These are phyloP conservation scores for Triglochin maritima DNA, from an alignment of 106 monocot genomes.

Conservation along the genomic window DNA sequence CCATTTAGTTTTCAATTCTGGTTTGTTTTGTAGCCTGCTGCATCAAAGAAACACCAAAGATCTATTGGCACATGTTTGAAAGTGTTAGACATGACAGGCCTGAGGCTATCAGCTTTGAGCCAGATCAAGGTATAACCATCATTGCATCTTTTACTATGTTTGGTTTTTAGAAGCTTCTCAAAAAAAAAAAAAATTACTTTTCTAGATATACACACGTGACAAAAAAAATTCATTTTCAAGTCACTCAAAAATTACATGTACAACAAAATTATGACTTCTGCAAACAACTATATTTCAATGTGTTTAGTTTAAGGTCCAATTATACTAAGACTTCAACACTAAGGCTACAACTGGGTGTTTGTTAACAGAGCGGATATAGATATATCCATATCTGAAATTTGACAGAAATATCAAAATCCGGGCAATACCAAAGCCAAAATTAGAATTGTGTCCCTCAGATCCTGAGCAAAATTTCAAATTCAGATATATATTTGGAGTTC, in stretches of 20 bases:
- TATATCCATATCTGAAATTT: too few species aligned
- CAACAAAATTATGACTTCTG: not conserved
- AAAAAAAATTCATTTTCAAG: too few species aligned
- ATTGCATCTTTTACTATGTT: not conserved
- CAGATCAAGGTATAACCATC: conserved; percentile 57
- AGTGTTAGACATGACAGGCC: conserved; percentile 85
- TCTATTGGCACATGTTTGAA: conserved; percentile 64
- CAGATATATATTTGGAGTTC: too few species aligned
- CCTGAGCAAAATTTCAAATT: too few species aligned
- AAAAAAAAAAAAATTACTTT: not conserved
- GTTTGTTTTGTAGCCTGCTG: conserved; percentile 12
- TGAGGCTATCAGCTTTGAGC: conserved; percentile 77
- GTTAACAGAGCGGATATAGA: too few species aligned
- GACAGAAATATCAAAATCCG: too few species aligned
- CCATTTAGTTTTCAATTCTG: not conserved
- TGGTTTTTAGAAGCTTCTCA: too few species aligned
- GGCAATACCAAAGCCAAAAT: too few species aligned
- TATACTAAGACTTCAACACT: too few species aligned
- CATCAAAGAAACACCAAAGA: conserved; percentile 36
- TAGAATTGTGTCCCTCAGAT: too few species aligned
- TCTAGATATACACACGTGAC: not conserved
- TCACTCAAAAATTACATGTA: not conserved
- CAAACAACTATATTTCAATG: not conserved
- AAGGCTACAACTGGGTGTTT: too few species aligned
- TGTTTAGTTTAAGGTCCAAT: too few species aligned